Conservation (phyloP, 768 basidiomycete species). For the Suillus alpinus region DNA sequence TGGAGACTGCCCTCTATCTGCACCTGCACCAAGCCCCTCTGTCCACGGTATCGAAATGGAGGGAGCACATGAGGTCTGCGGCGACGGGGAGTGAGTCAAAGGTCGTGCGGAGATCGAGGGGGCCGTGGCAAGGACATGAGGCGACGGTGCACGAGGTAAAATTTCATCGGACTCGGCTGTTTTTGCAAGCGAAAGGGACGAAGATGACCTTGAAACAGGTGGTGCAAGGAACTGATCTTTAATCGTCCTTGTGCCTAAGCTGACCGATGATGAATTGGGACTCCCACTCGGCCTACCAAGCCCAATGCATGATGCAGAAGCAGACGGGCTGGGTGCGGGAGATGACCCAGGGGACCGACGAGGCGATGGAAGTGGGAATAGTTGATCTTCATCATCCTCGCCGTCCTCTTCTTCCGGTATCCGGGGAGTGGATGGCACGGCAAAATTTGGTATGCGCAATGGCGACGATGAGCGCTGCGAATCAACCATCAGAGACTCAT, state of each 20-base stretch:
- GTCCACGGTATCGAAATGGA: not conserved
- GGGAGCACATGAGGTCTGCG: slow-evolving; percentile 9
- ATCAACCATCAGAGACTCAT: not conserved
- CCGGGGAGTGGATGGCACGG: slow-evolving; percentile 16
- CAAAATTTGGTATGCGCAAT: not conserved
- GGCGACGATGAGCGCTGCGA: slow-evolving; percentile 14
- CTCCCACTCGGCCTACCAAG: slow-evolving; percentile 7
- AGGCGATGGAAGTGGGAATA: slow-evolving; percentile 61
- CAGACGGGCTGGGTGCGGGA: slow-evolving; percentile 32
- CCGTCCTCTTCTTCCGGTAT: slow-evolving; percentile 36
- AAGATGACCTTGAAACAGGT: slow-evolving; percentile 21
- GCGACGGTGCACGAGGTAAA: slow-evolving; percentile 19
- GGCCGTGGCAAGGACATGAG: slow-evolving; percentile 18
- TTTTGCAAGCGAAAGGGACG: slow-evolving; percentile 23
- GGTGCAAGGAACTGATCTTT: slow-evolving; percentile 19
- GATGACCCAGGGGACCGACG: slow-evolving; percentile 49
- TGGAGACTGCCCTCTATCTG: not conserved
- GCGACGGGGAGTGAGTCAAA: slow-evolving; percentile 6
- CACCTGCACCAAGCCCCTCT: not conserved
- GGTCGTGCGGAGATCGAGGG: slow-evolving; percentile 24
- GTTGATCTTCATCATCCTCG: slow-evolving; percentile 54
- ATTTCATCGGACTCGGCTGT: slow-evolving; percentile 14
- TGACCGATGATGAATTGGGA: slow-evolving; percentile 17
- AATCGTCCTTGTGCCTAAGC: not conserved
- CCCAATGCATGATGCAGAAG: slow-evolving; percentile 27